A percentile compares a stretch with the other conserved stretches of the same genome.
Evolutionary conservation across 345 rosid genomes (phyloP).

Genomic region (Brassica nigra): DNA sequence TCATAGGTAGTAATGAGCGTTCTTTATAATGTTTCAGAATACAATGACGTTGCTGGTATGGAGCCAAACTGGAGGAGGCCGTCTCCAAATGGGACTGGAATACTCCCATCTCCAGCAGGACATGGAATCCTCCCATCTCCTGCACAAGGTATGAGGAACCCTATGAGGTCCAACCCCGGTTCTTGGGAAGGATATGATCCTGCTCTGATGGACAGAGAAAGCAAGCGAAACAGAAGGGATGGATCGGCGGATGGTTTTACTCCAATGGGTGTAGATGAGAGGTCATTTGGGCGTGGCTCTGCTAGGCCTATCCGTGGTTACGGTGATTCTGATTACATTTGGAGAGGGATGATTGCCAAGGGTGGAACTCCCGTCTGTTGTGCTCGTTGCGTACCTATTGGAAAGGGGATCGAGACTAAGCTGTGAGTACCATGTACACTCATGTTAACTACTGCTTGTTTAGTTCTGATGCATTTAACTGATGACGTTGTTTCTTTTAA

Average conservation of each 20-base stretch:
- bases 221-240: conserved; percentile 78
- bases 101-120: conserved; percentile 65
- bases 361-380: conserved; percentile 67
- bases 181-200: conserved; percentile 81
- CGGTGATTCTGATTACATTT: conserved; percentile 62
- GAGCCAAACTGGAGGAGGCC: conserved; percentile 72
- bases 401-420: conserved; percentile 51
- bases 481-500: not conserved
- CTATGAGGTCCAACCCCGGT: conserved; percentile 55
- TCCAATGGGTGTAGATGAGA: conserved; percentile 48
- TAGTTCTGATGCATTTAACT: conserved; percentile 1
- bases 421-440: conserved; percentile 48
- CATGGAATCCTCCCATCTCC: conserved; percentile 64
- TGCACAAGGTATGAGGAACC: conserved; percentile 51
- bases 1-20: conserved; percentile 58
- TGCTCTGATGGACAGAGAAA: conserved; percentile 60
- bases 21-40: conserved; percentile 55
- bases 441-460: not conserved
- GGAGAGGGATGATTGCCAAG: conserved; percentile 68
- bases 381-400: conserved; percentile 62
- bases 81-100: conserved; percentile 61
- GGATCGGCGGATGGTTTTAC: conserved; percentile 48
- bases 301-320: conserved; percentile 38
- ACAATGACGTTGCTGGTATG: conserved; percentile 48
- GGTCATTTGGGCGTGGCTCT: conserved; percentile 46